phyloP scores from a whole-genome alignment of 495 filamentous ascomycete genomes.

The Annulohypoxylon nitens region DNA sequence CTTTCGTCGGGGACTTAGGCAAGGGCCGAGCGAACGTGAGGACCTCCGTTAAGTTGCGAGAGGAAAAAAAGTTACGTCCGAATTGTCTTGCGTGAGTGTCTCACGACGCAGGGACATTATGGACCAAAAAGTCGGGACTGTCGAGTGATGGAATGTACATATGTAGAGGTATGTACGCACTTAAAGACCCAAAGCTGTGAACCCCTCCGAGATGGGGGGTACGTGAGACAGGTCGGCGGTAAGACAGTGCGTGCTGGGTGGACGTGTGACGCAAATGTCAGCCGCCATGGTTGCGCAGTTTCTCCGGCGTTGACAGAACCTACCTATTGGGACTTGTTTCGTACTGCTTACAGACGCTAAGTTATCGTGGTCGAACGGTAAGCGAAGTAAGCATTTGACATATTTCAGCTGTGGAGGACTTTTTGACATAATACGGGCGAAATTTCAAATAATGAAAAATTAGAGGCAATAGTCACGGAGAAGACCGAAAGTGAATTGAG shows the following conservation, averaged over 20 bases:
- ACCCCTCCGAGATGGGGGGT: slow-evolving; percentile 18
- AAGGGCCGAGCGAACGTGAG: slow-evolving; percentile 19
- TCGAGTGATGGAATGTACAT: background rate
- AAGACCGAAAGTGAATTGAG: background rate
- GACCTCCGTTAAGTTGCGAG: background rate
- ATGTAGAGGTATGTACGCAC: slow-evolving; percentile 27
- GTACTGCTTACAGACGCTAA: background rate
- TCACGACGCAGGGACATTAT: background rate
- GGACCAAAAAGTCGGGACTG: too few species aligned
- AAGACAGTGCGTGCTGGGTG: slow-evolving; percentile 24
- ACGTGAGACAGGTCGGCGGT: slow-evolving; percentile 4
- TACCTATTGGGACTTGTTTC: background rate
- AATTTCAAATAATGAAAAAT: background rate
- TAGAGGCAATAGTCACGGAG: background rate
- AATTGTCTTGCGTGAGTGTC: slow-evolving; percentile 22
- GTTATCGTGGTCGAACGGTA: slow-evolving; percentile 18
- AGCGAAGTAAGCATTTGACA: slow-evolving; percentile 18
- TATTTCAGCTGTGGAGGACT: slow-evolving; percentile 9
- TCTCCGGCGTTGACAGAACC: background rate
- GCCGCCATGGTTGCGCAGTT: slow-evolving; percentile 31
- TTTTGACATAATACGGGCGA: slow-evolving; percentile 10
- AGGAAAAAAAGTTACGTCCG: slow-evolving; percentile 36
- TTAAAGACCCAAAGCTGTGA: slow-evolving; percentile 34
- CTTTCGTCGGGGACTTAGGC: slow-evolving; percentile 30
- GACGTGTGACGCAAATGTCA: slow-evolving; percentile 36